Percentiles rank a stretch among this genome's conserved stretches.
These are phyloP conservation scores for Wickerhamiella nectarea DNA, from an alignment of 805 yeast genomes.

Conservation along the genomic window DNA sequence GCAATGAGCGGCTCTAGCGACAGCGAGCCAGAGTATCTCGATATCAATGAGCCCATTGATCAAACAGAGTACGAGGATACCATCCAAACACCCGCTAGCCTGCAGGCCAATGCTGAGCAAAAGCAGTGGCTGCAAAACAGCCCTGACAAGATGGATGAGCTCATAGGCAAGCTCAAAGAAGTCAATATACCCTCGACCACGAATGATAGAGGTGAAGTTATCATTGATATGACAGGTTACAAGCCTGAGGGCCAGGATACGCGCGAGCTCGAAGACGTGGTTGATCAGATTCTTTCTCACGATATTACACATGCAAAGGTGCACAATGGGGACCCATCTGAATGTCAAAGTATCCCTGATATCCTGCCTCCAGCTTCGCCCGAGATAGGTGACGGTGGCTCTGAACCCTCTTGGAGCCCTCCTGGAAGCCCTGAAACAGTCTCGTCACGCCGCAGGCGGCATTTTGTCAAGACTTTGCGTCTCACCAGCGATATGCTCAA, in stretches of 20 bases:
- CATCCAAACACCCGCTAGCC: neutral
- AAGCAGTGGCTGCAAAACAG: constrained; percentile 7
- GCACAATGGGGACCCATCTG: constrained; percentile 1
- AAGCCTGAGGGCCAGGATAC: constrained; percentile 51
- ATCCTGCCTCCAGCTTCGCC: constrained; percentile 2
- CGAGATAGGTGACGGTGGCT: neutral
- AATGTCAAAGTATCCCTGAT: neutral
- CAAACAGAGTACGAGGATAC: neutral
- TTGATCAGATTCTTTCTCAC: constrained; percentile 58
- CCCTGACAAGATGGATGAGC: constrained; percentile 18
- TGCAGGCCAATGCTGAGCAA: constrained; percentile 1
- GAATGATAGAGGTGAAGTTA: constrained; percentile 78
- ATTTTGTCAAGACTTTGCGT: constrained; percentile 73
- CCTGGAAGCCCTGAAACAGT: constrained; percentile 13
- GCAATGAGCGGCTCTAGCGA: constrained; percentile 23
- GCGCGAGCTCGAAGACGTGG: constrained; percentile 60
- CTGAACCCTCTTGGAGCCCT: neutral
- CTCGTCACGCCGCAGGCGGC: constrained; percentile 8
- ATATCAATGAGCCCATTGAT: constrained; percentile 10
- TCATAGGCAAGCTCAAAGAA: constrained; percentile 23
- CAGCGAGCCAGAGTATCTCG: constrained; percentile 20
- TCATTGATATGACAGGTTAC: constrained; percentile 91
- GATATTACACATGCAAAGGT: constrained; percentile 37
- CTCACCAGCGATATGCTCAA: constrained; percentile 81
- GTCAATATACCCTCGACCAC: constrained; percentile 78